Evolutionary conservation across 177 flowering plant genomes (phyloP), one percentile per base, ranked within the genome.

Genomic region (Vitis hybrid): DNA sequence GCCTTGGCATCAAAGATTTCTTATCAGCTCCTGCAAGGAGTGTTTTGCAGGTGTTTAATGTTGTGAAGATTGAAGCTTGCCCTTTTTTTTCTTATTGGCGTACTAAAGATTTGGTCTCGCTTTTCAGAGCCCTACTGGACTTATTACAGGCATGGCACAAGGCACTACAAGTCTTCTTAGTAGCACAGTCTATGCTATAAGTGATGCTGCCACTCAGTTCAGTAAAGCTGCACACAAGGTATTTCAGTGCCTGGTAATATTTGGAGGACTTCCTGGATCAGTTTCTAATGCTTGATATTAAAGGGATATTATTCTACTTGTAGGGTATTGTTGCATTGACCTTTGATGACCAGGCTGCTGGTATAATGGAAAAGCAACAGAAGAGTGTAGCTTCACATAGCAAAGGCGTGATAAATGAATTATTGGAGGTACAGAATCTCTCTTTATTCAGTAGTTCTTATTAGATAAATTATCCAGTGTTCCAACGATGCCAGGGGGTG

Each of bases 161-260:
- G 99, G 99, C 53, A 95, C 97, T 50, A 82, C 84, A 55, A 93
- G 99, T 81, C 98, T 95, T 69, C 59, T 95, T n/a, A 86, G 92
- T 75, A 93, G 85, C 73, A 95, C 97, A 47, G 86, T 95, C 9
- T 95, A 91, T 85, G 99, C 99, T 12, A 65, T 93, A 17, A 95
- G 97, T 82, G 97, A 90, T 84, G 97, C 99, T 76, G 82, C 99
- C 18, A 90, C 94, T 71, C 99, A 93, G 71, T 91, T 95, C 78
- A 93, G 93, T 76, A 93, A 83, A 87, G 90, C 97, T 81, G 99
- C 97, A 31, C 98, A 88, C 65, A 93, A 93, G 98, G 99, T 95
- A 83, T 59, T 15, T 66, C 14, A 13, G 22, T 53, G 49, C 67
- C 69, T 72, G 65, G 11, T 60, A 11, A 19, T n/a, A 33, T 64